phyloP scores from a whole-genome alignment of 225 moss, liverwort and hornwort genomes.

The Lunularia cruciata region DNA sequence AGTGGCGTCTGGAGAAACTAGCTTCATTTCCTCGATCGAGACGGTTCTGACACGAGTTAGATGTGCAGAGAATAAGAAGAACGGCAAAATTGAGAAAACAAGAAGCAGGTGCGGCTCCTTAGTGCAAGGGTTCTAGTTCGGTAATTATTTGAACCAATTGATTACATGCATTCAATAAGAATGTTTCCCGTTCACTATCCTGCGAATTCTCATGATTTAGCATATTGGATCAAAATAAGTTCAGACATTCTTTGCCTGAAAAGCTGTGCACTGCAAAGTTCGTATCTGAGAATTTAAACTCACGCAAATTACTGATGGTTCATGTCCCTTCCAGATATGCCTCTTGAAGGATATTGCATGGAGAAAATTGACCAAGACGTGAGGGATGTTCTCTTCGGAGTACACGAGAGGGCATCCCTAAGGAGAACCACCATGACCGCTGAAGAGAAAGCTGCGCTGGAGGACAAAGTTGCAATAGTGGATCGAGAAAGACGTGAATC shows the following conservation, averaged over 20 bases:
- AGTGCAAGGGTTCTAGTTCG: neutral
- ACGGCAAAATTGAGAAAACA: constrained; percentile 31
- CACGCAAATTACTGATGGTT: neutral
- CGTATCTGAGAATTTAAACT: too few relatives aligned
- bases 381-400: constrained; percentile 49
- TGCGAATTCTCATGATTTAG: too few relatives aligned
- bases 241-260: too few relatives aligned
- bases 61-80: constrained; percentile 40
- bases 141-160: too few relatives aligned
- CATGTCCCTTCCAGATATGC: constrained; percentile 3
- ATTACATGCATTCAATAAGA: too few relatives aligned
- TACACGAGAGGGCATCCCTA: constrained; percentile 42
- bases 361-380: constrained; percentile 54
- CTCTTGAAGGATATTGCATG: constrained; percentile 38
- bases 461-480: neutral
- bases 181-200: too few relatives aligned
- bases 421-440: constrained; percentile 26
- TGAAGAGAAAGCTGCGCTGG: constrained; percentile 20
- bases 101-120: constrained; percentile 26
- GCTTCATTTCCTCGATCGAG: too few relatives aligned
- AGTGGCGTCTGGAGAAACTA: too few relatives aligned
- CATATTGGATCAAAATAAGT: too few relatives aligned
- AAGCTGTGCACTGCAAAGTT: too few relatives aligned
- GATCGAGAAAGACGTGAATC: constrained; percentile 1
- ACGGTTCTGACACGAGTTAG: neutral